Evolutionary conservation across 805 yeast species (phyloP).

Genomic region (Candida alai): DNA sequence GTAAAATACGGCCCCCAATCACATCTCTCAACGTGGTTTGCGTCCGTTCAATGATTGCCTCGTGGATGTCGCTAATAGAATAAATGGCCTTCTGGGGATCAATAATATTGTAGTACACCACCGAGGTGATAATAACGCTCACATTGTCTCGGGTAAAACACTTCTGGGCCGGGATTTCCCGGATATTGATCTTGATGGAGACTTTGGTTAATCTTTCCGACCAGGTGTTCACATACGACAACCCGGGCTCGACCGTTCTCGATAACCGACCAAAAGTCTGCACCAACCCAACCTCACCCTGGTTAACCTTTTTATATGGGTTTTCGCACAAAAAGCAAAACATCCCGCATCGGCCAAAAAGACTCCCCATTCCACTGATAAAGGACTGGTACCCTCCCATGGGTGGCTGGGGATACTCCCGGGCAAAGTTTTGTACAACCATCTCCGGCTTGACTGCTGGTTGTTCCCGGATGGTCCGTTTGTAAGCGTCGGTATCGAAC

Average conservation of each 20-base stretch:
- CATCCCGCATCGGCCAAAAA: slow-evolving; percentile 51
- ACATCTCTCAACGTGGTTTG: slow-evolving; percentile 73
- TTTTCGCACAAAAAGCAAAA: slow-evolving; percentile 56
- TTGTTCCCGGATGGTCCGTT: slow-evolving; percentile 14
- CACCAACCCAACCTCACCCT: slow-evolving; percentile 67
- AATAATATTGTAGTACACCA: slow-evolving; percentile 60
- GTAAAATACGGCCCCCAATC: slow-evolving; percentile 59
- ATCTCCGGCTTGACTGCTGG: slow-evolving; percentile 36
- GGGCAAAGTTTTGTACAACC: slow-evolving; percentile 41
- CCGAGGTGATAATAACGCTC: slow-evolving; percentile 57
- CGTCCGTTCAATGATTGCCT: slow-evolving; percentile 61
- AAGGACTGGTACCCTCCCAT: slow-evolving; percentile 40
- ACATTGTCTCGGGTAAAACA: slow-evolving; percentile 74
- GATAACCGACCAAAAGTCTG: slow-evolving; percentile 65
- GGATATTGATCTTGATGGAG: slow-evolving; percentile 53
- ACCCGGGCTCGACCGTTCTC: slow-evolving; percentile 66
- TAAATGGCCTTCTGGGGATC: slow-evolving; percentile 66
- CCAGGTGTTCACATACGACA: slow-evolving; percentile 60
- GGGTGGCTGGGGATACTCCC: slow-evolving; percentile 35
- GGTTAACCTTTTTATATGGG: slow-evolving; percentile 57
- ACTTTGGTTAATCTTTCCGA: slow-evolving; percentile 51
- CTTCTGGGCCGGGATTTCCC: slow-evolving; percentile 62
- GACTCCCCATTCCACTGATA: slow-evolving; percentile 38
- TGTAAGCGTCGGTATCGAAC: slow-evolving; percentile 10
- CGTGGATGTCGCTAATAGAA: slow-evolving; percentile 50